Evolutionary conservation across 2,329 filamentous ascomycete genomes (phyloP), one percentile per base, ranked within the genome.

Genomic region (Ophiostoma novo-ulmi): DNA sequence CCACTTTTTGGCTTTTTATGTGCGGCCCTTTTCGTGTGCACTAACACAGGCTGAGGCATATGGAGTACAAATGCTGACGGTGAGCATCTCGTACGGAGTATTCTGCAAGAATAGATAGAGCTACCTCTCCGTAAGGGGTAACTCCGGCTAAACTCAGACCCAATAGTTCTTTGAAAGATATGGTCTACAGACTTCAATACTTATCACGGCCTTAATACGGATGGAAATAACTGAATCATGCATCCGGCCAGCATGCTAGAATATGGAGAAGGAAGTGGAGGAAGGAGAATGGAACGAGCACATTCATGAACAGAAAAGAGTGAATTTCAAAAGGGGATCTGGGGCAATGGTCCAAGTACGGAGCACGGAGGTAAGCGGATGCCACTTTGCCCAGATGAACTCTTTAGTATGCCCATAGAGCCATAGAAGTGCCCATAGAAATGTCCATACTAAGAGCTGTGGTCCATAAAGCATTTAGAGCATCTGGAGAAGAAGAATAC

Each of bases 211-310:
- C 26, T 35, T 63, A 20, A 13, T 63, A 5, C 26, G 36, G 31
- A 31, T 31, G 58, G 58, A 5, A 35, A 63, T 63, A 35, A 31
- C 58, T 63, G 58, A 63, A 63, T 63, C 58, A 63, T 63, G 58
- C 8, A 35, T 48, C 44, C 44, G 44, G 22, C 10, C 52, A 63
- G 58, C 26, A 63, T 63, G 58, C 58, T 8, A 17, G 3, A 63
- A 20, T 61, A 61, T 58, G 52, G 52, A 58, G 22, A 58, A 58
- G 22, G 10, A 26, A 58, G 17, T 22, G 22, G n/a, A 61, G 17
- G 22, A 35, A 35, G 52, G 35, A 63, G 26, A 63, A 63, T 35
- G 5, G n/a, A 63, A 17, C 13, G 26, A 35, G 22, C 26, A 63
- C 26, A 48, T 48, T 48, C 10, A 31, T 52, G 7, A 55, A 20